These are phyloP conservation scores for Ensete ventricosum DNA, from an alignment of 176 grass and related monocot genomes.

Conservation along the genomic window DNA sequence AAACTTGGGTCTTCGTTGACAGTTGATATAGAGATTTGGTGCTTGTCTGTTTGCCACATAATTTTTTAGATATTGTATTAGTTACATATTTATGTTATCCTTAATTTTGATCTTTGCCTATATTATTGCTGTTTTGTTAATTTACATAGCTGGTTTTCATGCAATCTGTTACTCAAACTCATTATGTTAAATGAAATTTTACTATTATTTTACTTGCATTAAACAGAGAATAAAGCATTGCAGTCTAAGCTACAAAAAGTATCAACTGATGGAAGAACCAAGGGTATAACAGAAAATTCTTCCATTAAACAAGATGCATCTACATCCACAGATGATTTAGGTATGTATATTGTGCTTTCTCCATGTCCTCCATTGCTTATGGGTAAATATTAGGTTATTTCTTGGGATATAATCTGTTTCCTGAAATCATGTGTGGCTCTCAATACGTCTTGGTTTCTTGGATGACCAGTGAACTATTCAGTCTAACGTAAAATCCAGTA, in stretches of 20 bases:
- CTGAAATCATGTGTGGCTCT: not conserved
- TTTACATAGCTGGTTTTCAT: not conserved
- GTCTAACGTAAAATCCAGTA: not conserved
- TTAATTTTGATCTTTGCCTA: not conserved
- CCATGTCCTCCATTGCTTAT: not conserved
- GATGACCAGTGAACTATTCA: not conserved
- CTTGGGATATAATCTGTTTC: not conserved
- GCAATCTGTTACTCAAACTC: not conserved
- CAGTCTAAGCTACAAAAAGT: constrained; percentile 73
- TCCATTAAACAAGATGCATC: constrained; percentile 57
- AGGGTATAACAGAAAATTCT: constrained; percentile 35
- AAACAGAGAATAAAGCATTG: constrained; percentile 81
- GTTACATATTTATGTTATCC: not conserved
- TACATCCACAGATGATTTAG: constrained; percentile 81
- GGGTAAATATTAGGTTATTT: not conserved
- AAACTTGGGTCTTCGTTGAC: too few relatives aligned
- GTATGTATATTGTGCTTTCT: constrained; percentile 22
- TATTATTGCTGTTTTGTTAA: too few relatives aligned
- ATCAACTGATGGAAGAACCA: constrained; percentile 49
- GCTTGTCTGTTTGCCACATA: too few relatives aligned
- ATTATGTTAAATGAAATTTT: not conserved
- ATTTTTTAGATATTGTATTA: not conserved
- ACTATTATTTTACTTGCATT: constrained; percentile 17
- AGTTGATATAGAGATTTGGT: too few relatives aligned
- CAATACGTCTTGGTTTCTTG: not conserved